Base-by-base conservation (phyloP, 257 asterid genomes). In the Penstemon davidsonii region DNA sequence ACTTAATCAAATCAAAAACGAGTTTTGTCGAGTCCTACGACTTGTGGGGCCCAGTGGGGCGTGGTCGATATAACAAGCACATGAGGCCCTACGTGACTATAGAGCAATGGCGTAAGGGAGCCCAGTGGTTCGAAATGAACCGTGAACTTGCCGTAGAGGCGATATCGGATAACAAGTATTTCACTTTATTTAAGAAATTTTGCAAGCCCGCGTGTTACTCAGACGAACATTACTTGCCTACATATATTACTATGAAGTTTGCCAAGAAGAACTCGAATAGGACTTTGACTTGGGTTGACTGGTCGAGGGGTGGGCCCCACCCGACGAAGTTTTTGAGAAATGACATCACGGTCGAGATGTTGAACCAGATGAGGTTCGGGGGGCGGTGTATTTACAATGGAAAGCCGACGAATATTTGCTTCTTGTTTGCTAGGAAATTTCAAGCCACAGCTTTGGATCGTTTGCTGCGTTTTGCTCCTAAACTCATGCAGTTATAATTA, bases 241-340 rank as follows among this genome's bases (percentile, higher is more conserved):
- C 97, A 0, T 55, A 73, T 4, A 11, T 86, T n/a, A 75, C 75
- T n/a, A 73, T 70, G 87, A 80, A 73, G 33, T 78, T 66, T 43
- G 74, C 84, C 3, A 4, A 39, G 68, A 86, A 67, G 68, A 87
- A 76, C 8, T 62, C 81, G 0, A 84, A 87, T 58, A 67, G 95
- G 62, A 87, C 91, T 0, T 67, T 90, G 79, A 85, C 91, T n/a
- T 90, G 97, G 97, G 97, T 90, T 44, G 94, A 90, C 66, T 90
- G 97, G 97, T 76, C 96, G 3, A 64, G 64, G 53, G 91, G 91
- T 0, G 96, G 97, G 42, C 86, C 97, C 25, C 97, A 90, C 73
- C 97, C 97, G 0, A 36, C 76, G 39, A 86, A 60, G 12, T 90
- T 79, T 13, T 13, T 75, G 6, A 62, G 90, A 8, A 40, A 55